These are phyloP conservation scores for Termitomyces sp. DNA, from an alignment of 768 basidiomycete genomes.

Conservation along the genomic window DNA sequence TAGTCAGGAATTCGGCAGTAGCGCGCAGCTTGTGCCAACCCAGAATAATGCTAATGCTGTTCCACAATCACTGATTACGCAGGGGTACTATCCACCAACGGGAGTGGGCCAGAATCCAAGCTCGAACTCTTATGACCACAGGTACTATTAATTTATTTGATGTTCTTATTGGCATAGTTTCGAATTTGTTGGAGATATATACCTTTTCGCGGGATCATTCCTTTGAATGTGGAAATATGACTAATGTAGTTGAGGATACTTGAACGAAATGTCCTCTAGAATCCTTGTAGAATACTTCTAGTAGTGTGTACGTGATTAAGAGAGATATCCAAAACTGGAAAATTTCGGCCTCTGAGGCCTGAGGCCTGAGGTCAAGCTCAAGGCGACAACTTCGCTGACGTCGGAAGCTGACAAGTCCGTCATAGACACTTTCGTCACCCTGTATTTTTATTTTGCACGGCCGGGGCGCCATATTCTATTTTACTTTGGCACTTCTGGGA, in stretches of 20 bases:
- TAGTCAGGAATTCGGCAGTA: slow-evolving; percentile 6
- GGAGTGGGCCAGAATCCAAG: not conserved
- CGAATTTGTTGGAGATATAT: not conserved
- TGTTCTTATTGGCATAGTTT: not conserved
- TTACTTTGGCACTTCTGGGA: too few relatives aligned
- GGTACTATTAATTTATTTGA: not conserved
- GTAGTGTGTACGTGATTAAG: too few relatives aligned
- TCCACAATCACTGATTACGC: not conserved
- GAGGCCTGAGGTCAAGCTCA: too few relatives aligned
- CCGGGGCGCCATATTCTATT: too few relatives aligned
- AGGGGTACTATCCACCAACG: not conserved
- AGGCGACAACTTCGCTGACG: too few relatives aligned
- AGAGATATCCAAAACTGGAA: too few relatives aligned
- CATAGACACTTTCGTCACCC: too few relatives aligned
- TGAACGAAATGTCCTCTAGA: not conserved
- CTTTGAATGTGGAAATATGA: not conserved
- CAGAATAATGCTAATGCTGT: not conserved
- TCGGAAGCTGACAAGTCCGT: too few relatives aligned
- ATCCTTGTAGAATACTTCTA: too few relatives aligned
- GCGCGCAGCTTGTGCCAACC: slow-evolving; percentile 2
- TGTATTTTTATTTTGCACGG: too few relatives aligned
- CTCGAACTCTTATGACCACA: not conserved
- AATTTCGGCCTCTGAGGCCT: too few relatives aligned
- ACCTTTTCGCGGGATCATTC: not conserved
- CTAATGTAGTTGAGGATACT: not conserved